Evolutionary conservation across 2,329 filamentous ascomycete genomes (phyloP), one percentile per base, ranked within the genome.

Genomic region (Monilinia vaccinii-corymbosi): DNA sequence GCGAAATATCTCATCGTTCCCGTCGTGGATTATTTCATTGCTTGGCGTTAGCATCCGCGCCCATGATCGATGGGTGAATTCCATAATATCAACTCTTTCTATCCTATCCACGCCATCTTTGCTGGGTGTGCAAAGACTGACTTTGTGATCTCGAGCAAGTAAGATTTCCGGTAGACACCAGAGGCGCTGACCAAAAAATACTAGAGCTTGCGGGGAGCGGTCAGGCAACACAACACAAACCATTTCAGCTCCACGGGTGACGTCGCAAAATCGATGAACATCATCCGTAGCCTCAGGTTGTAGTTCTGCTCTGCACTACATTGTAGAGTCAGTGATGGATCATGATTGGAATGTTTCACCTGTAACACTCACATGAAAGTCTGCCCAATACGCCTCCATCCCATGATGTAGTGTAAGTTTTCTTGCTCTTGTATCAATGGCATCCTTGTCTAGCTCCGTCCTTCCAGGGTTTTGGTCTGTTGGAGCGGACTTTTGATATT

Each of bases 181-280:
- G 7, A 61, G 47, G 23, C 59, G 47, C 38, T 51, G 47, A 11
- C 59, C 59, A 7, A 61, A 61, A 23, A 61, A 61, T 7, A 61
- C 59, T 31, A 61, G 47, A 23, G 31, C 32, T 40, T 58, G 13
- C 2, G 47, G 47, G 7, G 53, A 58, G 10, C 13, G 9, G 28
- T 58, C 47, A 4, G 59, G 59, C 10, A 61, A 23, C 7, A 58
- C 45, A 31, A 61, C 55, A 40, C 59, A 61, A 18, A 61, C 55
- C 48, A 40, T 38, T 10, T 61, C 36, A n/a, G 59, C 59, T 2
- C 59, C 59, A 10, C 59, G 59, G 2, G 53, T 56, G 21, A 61
- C 59, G 40, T 61, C 59, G 23, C 59, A 61, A 42, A 61, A 61
- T n/a, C 59, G 53, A 51, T 61, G 59, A 34, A 61, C 59, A 47